Evolutionary conservation across 1,139 yeast genomes (phyloP), one percentile per base, ranked within the genome.

Genomic region (Zygosaccharomyces pseudobailii): DNA sequence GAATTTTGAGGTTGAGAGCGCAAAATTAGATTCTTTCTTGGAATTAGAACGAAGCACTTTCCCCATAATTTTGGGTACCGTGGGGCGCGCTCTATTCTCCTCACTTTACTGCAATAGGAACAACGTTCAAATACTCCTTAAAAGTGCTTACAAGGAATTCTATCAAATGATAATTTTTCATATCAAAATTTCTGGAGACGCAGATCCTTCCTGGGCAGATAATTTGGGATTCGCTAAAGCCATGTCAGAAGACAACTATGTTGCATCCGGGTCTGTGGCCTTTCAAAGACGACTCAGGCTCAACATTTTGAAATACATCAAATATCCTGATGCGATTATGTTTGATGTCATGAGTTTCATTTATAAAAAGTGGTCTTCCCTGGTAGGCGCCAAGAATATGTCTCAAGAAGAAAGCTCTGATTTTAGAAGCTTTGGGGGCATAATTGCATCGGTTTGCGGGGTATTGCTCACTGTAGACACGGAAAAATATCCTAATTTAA

Each of bases 261-360:
- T 82, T 3, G 80, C 84, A 44, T 82, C 90, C 0, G 92, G 95
- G 17, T 77, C 83, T 27, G 86, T 85, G 17, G 89, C 94, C 0
- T 73, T 84, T 30, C 92, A 87, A 61, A 85, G 86, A 61, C 76
- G 82, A 50, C 69, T 86, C 48, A 71, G 80, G 56, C 74, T 75
- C 52, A 76, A 70, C 51, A 71, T 85, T 38, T 66, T 84, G 44
- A 73, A 80, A 50, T 71, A 57, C 27, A 57, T 80, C n/a, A 76
- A 78, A 5, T 69, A 67, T 33, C 87, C 90, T 1, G 80, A 87
- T 0, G 70, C 72, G 34, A 78, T 87, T 1, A 66, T 87, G 33
- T 71, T 78, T 36, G 79, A 77, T 47, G 79, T 83, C 1, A 84
- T 92, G 86, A 61, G 73, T 4, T 66, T 79, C 35, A 76, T 84